Percentiles rank a stretch among this genome's conserved stretches.
These are phyloP conservation scores for Colletotrichum tanaceti DNA, from an alignment of 2,329 filamentous ascomycete genomes.

Conservation along the genomic window DNA sequence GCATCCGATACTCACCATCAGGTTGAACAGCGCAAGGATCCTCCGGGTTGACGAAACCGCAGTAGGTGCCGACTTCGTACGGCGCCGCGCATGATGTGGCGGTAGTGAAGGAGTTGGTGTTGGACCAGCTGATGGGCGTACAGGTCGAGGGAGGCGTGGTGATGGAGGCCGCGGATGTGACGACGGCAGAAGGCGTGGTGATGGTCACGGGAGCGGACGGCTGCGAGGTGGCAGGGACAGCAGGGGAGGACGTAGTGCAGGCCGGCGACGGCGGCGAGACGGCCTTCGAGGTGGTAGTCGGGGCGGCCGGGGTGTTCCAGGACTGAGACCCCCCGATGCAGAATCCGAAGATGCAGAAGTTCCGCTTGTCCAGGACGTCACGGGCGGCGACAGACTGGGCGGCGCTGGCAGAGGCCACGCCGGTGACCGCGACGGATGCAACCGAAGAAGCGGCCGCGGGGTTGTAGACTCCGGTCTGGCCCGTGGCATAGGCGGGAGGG, in stretches of 20 bases:
- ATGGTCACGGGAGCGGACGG: not conserved
- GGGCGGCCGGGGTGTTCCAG: not conserved
- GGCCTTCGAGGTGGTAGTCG: conserved; percentile 3
- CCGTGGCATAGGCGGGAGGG: conserved; percentile 18
- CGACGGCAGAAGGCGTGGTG: not conserved
- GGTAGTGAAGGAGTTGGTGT: conserved; percentile 28
- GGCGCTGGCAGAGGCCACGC: conserved; percentile 28
- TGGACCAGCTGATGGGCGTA: conserved; percentile 33
- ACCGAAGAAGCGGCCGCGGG: not conserved
- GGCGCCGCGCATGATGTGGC: conserved; percentile 16
- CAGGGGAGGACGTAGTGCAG: conserved; percentile 1
- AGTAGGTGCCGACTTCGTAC: conserved; percentile 34
- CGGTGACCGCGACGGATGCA: conserved; percentile 19
- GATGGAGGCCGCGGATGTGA: conserved; percentile 5
- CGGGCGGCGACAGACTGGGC: conserved; percentile 21
- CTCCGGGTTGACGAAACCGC: conserved; percentile 35
- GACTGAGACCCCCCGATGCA: not conserved
- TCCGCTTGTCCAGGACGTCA: conserved; percentile 5
- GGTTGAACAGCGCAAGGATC: conserved; percentile 35
- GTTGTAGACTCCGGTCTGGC: conserved; percentile 29
- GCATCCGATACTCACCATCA: conserved; percentile 1
- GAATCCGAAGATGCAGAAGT: conserved; percentile 20
- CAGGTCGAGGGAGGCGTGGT: conserved; percentile 23
- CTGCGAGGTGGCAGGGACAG: not conserved
- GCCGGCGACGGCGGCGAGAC: not conserved